Conservation (phyloP, 257 asterid species). For the Solanum piurae region DNA sequence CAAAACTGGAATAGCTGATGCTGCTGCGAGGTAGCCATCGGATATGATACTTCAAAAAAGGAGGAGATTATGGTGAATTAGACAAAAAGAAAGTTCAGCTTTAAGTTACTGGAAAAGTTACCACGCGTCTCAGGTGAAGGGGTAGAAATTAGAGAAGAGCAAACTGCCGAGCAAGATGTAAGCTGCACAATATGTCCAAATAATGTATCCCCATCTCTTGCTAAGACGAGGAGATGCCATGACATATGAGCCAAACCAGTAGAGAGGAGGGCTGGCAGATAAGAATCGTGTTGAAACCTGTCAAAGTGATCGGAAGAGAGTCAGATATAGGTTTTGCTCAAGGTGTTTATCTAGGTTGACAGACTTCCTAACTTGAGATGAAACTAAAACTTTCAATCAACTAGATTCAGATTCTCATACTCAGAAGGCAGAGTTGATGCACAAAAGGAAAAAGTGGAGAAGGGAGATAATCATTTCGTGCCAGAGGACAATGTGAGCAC, state of each 20-base stretch:
- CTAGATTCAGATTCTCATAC: background rate
- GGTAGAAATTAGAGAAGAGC: constrained; percentile 92
- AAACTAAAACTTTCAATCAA: background rate
- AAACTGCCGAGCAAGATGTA: constrained; percentile 71
- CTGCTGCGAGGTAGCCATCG: background rate
- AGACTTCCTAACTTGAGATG: background rate
- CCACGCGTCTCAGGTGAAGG: constrained; percentile 54
- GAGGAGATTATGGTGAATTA: background rate
- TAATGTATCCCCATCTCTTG: constrained; percentile 57
- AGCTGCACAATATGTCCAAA: constrained; percentile 71
- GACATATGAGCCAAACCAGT: constrained; percentile 71
- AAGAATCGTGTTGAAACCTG: constrained; percentile 93
- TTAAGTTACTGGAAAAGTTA: background rate
- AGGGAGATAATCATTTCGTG: background rate
- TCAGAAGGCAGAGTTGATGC: background rate
- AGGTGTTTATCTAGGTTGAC: background rate
- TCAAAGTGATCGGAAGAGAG: background rate
- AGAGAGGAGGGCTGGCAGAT: constrained; percentile 74
- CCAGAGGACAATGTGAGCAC: background rate
- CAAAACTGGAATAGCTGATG: background rate
- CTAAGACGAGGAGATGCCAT: constrained; percentile 29
- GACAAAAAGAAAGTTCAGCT: background rate
- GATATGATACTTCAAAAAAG: background rate
- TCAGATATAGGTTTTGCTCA: background rate
- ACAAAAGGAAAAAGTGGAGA: background rate